Evolutionary conservation across 179 eudicot species (phyloP).

Genomic region (Corrigiola litoralis): DNA sequence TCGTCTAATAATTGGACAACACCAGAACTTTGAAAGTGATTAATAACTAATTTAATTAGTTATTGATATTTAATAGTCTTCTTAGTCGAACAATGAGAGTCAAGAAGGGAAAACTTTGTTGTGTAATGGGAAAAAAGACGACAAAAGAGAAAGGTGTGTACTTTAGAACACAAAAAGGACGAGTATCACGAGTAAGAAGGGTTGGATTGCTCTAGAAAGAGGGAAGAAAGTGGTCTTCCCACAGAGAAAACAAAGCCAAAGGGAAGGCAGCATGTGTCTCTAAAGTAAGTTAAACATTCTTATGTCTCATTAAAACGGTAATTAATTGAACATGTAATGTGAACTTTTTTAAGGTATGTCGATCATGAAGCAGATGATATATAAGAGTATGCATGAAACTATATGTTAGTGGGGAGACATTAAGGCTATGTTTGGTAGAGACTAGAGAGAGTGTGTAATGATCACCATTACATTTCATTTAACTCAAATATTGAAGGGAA

Average conservation of each 20-base stretch:
- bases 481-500: no score
- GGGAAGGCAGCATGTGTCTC: neutral
- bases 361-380: no score
- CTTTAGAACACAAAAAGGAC: constrained; percentile 1
- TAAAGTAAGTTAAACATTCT: no score
- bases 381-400: no score
- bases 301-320: no score
- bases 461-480: no score
- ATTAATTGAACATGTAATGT: no score
- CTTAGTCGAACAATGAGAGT: neutral
- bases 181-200: neutral
- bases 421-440: no score
- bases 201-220: constrained; percentile 6
- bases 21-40: constrained; percentile 18
- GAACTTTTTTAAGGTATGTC: no score
- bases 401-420: no score
- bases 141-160: neutral
- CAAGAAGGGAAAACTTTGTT: neutral
- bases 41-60: constrained; percentile 4
- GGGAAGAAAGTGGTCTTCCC: constrained; percentile 10
- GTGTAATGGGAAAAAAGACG: neutral
- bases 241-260: neutral
- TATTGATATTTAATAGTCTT: neutral
- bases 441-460: no score
- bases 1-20: constrained; percentile 23